Base-by-base conservation (phyloP, 176 grass and related monocot species). In the Elymus sibiricus region DNA sequence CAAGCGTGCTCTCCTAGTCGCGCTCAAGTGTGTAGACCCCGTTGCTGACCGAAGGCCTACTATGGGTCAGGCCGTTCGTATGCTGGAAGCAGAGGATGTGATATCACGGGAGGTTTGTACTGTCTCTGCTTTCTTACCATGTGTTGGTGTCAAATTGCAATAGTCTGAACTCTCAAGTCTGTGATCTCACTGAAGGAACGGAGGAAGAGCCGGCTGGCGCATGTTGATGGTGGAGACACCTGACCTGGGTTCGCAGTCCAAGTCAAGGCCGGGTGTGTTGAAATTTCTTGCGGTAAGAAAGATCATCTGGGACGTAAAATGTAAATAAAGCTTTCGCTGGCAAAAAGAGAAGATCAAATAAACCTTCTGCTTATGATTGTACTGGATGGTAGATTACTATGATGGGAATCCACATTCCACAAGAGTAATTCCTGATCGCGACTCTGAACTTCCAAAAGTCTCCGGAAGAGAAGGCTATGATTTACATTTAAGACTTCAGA, bases 11-110 rank as follows among this genome's bases (percentile, higher is more conserved):
- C 78, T 80, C 26, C 59, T 80, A 44, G 25, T 47, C 6, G 61
- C 40, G 27, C 26, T 80, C 39, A 80, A 65, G 78, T 80, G 78
- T 44, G 26, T 80, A 43, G 78, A 80, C 27, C 61, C 61, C 11
- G 16, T 47, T 47, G 78, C 78, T 47, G 78, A 47, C 39, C 66
- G 61, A 22, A 80, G 78, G 42, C 78, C 78, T 65, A 47, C 78
- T 4, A 80, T 80, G 78, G 78, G 61, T 66, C 78, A 80, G 27
- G 61, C 62, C 3, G 61, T 80, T 28, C 26, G 25, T 43, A 80
- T 80, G 78, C 78, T 80, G 5, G 78, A 80, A 65, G 78, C 26
- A 47, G 78, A 80, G 62, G 61, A 80, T 32, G 61, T 9, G 10
- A 39, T 61, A 31, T 31, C 78, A 22, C 25, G 40, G 39, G 78